A percentile compares a stretch with the other conserved stretches of the same genome.
These are phyloP conservation scores for Thalassiosira livingstoniorum DNA, from an alignment of 352 stramenopile species.

Conservation along the genomic window DNA sequence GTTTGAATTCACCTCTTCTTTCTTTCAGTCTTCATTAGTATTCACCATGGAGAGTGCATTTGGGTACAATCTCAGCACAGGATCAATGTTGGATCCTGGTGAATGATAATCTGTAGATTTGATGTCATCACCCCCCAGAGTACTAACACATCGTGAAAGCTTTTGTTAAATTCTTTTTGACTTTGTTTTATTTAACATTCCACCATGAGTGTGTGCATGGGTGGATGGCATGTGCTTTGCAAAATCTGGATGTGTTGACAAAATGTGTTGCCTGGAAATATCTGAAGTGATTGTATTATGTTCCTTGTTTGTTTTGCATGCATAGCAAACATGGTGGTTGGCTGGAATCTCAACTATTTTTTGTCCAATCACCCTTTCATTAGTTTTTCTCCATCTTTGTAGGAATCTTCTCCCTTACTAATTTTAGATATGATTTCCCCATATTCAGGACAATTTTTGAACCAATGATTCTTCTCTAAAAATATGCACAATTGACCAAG, in stretches of 20 bases:
- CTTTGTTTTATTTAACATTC: constrained; percentile 27
- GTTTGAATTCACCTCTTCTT: no score
- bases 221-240: constrained; percentile 7
- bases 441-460: constrained; percentile 53
- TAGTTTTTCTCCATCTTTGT: not conserved
- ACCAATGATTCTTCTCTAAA: constrained; percentile 46
- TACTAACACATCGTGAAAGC: not conserved
- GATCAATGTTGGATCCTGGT: constrained; percentile 37
- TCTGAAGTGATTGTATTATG: constrained; percentile 26
- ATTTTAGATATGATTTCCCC: constrained; percentile 43
- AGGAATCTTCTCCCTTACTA: constrained; percentile 21
- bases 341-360: constrained; percentile 9
- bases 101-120: constrained; percentile 34
- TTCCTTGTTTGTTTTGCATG: constrained; percentile 37
- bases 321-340: constrained; percentile 5
- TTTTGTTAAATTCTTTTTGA: not conserved
- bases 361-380: constrained; percentile 8
- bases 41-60: constrained; percentile 11
- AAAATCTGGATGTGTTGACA: constrained; percentile 15
- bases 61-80: constrained; percentile 33
- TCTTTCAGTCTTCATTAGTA: no score
- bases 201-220: constrained; percentile 40
- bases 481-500: constrained; percentile 38
- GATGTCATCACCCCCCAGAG: not conserved
- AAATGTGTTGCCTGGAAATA: constrained; percentile 29